phyloP scores from a whole-genome alignment of 2,329 filamentous ascomycete genomes.

The Cadophora malorum region DNA sequence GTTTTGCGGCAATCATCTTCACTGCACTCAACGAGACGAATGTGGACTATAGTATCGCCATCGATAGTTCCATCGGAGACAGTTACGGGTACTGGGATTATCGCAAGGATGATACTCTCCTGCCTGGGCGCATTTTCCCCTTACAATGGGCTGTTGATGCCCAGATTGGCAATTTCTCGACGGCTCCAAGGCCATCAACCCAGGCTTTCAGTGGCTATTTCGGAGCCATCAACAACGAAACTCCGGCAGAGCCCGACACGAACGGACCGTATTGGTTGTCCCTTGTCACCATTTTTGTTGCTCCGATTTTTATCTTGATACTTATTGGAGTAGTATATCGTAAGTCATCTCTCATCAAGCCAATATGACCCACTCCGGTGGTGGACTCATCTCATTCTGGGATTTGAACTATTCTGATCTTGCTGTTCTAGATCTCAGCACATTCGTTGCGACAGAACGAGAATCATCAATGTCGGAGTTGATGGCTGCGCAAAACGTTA shows the following conservation, averaged over 20 bases:
- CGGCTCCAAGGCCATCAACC: constrained; percentile 30
- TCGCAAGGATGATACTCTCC: constrained; percentile 25
- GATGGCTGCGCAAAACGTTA: constrained; percentile 41
- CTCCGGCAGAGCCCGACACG: neutral
- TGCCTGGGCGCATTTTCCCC: constrained; percentile 31
- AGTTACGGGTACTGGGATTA: constrained; percentile 24
- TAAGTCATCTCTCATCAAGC: neutral
- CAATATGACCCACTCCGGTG: neutral
- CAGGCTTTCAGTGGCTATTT: constrained; percentile 34
- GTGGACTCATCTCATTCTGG: neutral
- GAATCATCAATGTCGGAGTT: constrained; percentile 38
- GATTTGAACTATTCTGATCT: too few relatives aligned
- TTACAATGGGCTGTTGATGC: constrained; percentile 39
- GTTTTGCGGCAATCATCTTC: constrained; percentile 39
- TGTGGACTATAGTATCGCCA: constrained; percentile 37
- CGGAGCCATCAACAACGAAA: constrained; percentile 1
- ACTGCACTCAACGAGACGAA: constrained; percentile 37
- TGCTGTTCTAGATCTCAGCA: constrained; percentile 29
- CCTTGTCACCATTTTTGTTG: constrained; percentile 31
- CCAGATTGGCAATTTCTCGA: constrained; percentile 34
- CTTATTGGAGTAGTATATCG: constrained; percentile 40
- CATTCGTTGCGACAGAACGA: constrained; percentile 39
- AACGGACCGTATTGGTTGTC: constrained; percentile 31
- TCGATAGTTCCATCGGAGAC: constrained; percentile 29
- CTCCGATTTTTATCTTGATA: constrained; percentile 40